Base-by-base conservation (phyloP, 2,329 filamentous ascomycete species). In the Fusarium sp. region DNA sequence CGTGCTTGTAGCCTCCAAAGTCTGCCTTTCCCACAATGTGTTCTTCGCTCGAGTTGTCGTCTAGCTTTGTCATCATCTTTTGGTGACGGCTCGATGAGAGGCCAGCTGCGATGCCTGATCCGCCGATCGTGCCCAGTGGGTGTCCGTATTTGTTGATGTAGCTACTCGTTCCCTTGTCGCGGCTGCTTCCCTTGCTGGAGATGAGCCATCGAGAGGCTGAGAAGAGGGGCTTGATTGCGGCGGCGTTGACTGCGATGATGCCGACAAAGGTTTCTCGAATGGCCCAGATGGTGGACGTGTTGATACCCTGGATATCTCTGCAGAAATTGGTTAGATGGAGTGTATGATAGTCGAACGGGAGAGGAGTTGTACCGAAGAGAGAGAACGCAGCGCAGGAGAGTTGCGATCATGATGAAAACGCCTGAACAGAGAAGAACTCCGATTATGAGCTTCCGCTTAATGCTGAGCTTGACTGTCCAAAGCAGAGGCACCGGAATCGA, bases 181-280 rank as follows among this genome's bases (percentile, higher is more conserved):
- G 76, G 34, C 78, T 81, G 68, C 78, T 81, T 14, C 79, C 76
- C 25, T 82, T 80, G 65, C 79, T 80, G n/a, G 80, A 80, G 11
- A 76, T 76, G 63, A 83, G 76, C 82, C 82, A 83, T 32, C 76
- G 75, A 16, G 75, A 72, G 9, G 74, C 76, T 5, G 79, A 81
- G 77, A 85, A 84, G 16, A 84, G 75, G 3, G 83, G 83, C 35
- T 83, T 84, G 67, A 86, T 84, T 23, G 80, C 80, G 2, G 84
- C 82, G n/a, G 82, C 79, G 65, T 85, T 85, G 59, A 84, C 82
- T 54, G 83, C 83, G 39, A 86, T 81, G 58, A 85, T 83, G n/a
- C 80, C 84, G 35, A 86, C 81, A 48, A 86, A 85, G 4, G 83
- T 85, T 74, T 86, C 85, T 52, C 85, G 80, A 18, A 85, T 84